A percentile compares a stretch with the other conserved stretches of the same genome.
phyloP scores from a whole-genome alignment of 805 yeast genomes.

The Saccharomycopsis sp. region DNA sequence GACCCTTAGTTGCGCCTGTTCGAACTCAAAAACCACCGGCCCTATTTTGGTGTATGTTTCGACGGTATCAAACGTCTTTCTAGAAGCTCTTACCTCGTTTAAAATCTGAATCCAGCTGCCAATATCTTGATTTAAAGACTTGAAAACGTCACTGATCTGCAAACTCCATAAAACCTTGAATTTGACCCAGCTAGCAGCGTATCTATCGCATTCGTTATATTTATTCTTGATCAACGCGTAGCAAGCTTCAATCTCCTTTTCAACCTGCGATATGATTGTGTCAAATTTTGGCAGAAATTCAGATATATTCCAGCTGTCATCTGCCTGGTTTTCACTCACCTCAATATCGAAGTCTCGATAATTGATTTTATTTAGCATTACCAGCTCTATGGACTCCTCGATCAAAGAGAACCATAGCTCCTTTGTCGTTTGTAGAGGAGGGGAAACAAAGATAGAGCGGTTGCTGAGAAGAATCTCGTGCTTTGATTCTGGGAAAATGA shows the following conservation, averaged over 20 bases:
- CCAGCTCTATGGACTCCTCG: slow-evolving; percentile 24
- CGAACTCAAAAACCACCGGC: slow-evolving; percentile 37
- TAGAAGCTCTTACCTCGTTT: slow-evolving; percentile 36
- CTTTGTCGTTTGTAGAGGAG: slow-evolving; percentile 36
- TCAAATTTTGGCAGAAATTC: background rate
- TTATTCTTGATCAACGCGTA: slow-evolving; percentile 30
- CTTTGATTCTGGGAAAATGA: slow-evolving; percentile 11
- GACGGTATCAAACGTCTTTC: slow-evolving; percentile 45
- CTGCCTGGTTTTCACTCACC: background rate
- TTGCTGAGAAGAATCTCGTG: slow-evolving; percentile 36
- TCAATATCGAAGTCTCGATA: slow-evolving; percentile 25
- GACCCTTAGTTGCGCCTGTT: slow-evolving; percentile 47
- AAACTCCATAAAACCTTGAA: slow-evolving; percentile 58
- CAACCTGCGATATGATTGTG: slow-evolving; percentile 1
- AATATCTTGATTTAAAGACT: slow-evolving; percentile 31
- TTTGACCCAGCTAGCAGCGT: slow-evolving; percentile 45
- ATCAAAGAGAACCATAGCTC: slow-evolving; percentile 24
- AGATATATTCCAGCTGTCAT: background rate
- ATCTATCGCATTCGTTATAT: slow-evolving; percentile 29
- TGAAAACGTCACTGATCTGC: slow-evolving; percentile 35
- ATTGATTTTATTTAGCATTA: slow-evolving; percentile 26
- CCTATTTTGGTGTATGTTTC: slow-evolving; percentile 38
- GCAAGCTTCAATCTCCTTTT: slow-evolving; percentile 22
- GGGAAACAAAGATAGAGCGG: slow-evolving; percentile 32
- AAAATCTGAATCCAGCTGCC: slow-evolving; percentile 43